phyloP scores from a whole-genome alignment of 1,284 basidiomycete genomes.

The Moesziomyces antarcticus region DNA sequence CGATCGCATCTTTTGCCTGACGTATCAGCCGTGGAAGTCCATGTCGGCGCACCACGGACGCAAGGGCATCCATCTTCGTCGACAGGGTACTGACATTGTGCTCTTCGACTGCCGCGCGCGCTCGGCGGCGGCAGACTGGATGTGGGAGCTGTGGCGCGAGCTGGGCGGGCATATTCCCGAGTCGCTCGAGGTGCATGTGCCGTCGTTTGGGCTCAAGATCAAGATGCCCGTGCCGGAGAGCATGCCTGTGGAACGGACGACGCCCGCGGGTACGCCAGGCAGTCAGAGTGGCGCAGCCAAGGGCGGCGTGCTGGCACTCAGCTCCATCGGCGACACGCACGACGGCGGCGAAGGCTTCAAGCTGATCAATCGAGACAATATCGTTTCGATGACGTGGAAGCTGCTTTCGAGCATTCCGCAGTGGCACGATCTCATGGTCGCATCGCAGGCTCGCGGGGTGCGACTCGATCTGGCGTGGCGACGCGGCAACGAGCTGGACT shows the following conservation, averaged over 20 bases:
- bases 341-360: constrained; percentile 68
- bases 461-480: constrained; percentile 82
- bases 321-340: constrained; percentile 30
- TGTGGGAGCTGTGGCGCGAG: constrained; percentile 81
- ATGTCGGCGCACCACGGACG: constrained; percentile 10
- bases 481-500: constrained; percentile 77
- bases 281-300: constrained; percentile 19
- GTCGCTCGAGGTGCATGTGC: constrained; percentile 71
- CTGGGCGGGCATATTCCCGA: constrained; percentile 72
- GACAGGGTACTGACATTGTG: constrained; percentile 78
- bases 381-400: constrained; percentile 71
- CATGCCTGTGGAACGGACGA: constrained; percentile 62
- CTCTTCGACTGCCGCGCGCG: constrained; percentile 76
- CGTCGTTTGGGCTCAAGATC: constrained; percentile 73
- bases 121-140: constrained; percentile 81
- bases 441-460: constrained; percentile 73
- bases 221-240: constrained; percentile 75
- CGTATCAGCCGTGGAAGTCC: constrained; percentile 68
- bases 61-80: constrained; percentile 68
- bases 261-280: constrained; percentile 12
- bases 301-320: constrained; percentile 21
- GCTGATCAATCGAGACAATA: constrained; percentile 74
- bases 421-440: constrained; percentile 75
- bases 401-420: constrained; percentile 73
- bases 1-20: constrained; percentile 81